A percentile compares a stretch with the other conserved stretches of the same genome.
These are phyloP conservation scores for Auricularia sp. DNA, from an alignment of 768 basidiomycete genomes.

Conservation along the genomic window DNA sequence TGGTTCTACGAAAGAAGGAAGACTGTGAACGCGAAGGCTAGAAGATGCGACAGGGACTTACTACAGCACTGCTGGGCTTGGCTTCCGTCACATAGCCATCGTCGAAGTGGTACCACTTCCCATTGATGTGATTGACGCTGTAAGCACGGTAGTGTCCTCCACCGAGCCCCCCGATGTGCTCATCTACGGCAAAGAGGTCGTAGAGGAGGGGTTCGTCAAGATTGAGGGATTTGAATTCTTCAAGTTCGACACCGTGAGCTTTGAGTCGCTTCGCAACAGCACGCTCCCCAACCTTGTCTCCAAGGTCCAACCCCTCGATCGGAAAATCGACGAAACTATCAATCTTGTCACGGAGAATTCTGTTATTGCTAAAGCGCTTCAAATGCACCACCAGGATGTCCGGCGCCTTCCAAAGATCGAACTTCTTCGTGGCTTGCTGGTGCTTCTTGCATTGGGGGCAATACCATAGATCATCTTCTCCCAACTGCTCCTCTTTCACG, in stretches of 20 bases:
- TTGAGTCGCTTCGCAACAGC: conserved; percentile 54
- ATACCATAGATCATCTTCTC: conserved; percentile 96
- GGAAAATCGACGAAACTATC: conserved; percentile 94
- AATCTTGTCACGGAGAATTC: conserved; percentile 81
- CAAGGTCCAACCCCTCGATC: conserved; percentile 73
- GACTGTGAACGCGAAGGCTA: background rate
- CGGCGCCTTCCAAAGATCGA: conserved; percentile 96
- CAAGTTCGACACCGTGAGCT: conserved; percentile 32
- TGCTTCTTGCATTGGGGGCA: conserved; percentile 97
- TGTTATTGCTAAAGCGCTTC: conserved; percentile 90
- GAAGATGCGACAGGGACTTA: conserved; percentile 28
- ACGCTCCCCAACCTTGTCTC: conserved; percentile 67
- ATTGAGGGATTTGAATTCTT: no score
- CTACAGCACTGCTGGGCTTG: conserved; percentile 57
- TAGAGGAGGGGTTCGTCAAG: conserved; percentile 77
- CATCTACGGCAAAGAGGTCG: conserved; percentile 97
- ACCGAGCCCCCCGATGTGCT: conserved; percentile 89
- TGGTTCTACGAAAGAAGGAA: conserved; percentile 43
- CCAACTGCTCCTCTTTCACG: conserved; percentile 85
- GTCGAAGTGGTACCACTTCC: conserved; percentile 96
- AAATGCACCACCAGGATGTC: conserved; percentile 94
- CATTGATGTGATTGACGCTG: conserved; percentile 68
- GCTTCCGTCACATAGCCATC: conserved; percentile 74
- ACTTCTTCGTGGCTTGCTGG: conserved; percentile 95
- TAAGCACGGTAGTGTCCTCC: conserved; percentile 97